Percentiles rank a stretch among this genome's conserved stretches.
Conservation (phyloP, 805 yeast species). For the Tetrapisispora arboricola region DNA sequence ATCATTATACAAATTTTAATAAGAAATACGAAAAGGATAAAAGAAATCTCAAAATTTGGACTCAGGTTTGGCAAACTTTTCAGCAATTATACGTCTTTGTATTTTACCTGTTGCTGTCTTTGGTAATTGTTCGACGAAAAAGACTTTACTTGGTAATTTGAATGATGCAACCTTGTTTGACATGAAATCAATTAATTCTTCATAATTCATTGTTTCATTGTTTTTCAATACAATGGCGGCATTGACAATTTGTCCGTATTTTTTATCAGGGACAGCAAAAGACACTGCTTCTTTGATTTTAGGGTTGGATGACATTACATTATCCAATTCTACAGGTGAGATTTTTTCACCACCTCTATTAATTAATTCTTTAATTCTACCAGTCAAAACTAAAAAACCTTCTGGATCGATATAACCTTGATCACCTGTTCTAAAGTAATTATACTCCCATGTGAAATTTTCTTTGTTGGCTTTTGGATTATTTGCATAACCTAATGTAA, state of each 20-base stretch:
- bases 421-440: conserved; percentile 71
- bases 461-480: conserved; percentile 63
- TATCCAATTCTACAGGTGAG: conserved; percentile 62
- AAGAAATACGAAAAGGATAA: too few relatives aligned
- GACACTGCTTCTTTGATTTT: conserved; percentile 61
- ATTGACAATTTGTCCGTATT: conserved; percentile 62
- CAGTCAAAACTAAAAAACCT: conserved; percentile 52
- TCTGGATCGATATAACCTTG: conserved; percentile 55
- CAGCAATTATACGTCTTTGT: conserved; percentile 55
- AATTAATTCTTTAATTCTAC: conserved; percentile 63
- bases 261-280: conserved; percentile 55
- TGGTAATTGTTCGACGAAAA: conserved; percentile 52
- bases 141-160: conserved; percentile 51
- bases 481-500: conserved; percentile 62
- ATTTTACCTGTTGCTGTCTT: conserved; percentile 74
- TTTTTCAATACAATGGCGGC: conserved; percentile 54
- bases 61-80: conserved; percentile 33
- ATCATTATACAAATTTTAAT: too few relatives aligned
- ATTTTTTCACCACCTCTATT: conserved; percentile 75
- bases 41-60: conserved; percentile 7
- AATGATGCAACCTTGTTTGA: conserved; percentile 40
- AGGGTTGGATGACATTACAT: conserved; percentile 48
- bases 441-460: conserved; percentile 44
- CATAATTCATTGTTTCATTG: conserved; percentile 29
- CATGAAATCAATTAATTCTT: conserved; percentile 40